Evolutionary conservation across 495 filamentous ascomycete genomes (phyloP), one percentile per base, ranked within the genome.

Genomic region (Podospora bellae-mahoneyi): DNA sequence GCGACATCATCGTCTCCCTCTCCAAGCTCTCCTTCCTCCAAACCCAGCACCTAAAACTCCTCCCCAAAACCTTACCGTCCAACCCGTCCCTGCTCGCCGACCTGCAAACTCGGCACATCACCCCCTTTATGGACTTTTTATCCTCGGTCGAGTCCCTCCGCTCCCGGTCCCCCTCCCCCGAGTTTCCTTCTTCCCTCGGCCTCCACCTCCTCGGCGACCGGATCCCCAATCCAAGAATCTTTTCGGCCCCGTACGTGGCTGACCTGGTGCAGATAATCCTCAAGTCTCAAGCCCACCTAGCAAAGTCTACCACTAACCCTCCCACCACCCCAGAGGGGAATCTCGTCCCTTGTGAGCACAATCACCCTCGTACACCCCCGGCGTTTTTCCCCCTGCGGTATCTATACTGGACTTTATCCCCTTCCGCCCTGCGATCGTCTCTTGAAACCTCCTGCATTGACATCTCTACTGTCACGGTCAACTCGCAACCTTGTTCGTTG

Each of bases 21-120:
- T 87, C 86, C 60, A 98, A 98, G 74, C 84, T 97, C 10, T 83
- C 84, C 72, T 93, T 88, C 75, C 83, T 99, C 15, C 93, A 98
- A 73, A 88, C 86, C 64, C 84, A 82, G 28, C 92, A 97, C 77
- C 84, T 79, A 32, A 66, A 67, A 13, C 73, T 70, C 4, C 68
- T 76, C 15, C 48, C 73, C 27, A n/a, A 30, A 10, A 30, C 69
- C 1, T 39, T 68, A 2, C 1, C 26, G 32, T 48, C 61, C 28
- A 57, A 57, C 10, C 30, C 34, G 19, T 20, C 34, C 62, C 64
- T 34, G 0, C 18, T 13, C 20, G 7, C 32, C 32, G 34, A 60
- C 13, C 6, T 65, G 53, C 64, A 78, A 18, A 66, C 32, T 62
- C 74, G 75, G 28, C 64, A 75, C 26, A 39, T 74, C 62, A 18